Evolutionary conservation across 495 filamentous ascomycete species (phyloP).

Genomic region (Penicillium odoratum): DNA sequence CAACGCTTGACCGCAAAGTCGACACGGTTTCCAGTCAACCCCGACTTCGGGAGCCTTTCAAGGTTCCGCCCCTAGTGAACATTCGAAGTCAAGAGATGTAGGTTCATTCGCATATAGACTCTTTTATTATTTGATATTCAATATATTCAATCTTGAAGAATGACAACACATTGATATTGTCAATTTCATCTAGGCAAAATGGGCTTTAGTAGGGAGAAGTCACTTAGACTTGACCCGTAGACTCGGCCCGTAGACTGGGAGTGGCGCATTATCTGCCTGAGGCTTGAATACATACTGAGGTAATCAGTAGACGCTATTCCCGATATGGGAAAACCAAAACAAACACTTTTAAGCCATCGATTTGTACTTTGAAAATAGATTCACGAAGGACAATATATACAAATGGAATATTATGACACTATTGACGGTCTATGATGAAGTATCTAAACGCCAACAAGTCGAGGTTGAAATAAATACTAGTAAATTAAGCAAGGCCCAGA

Average conservation of each 20-base stretch:
- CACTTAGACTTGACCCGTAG: no score
- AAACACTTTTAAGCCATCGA: constrained; percentile 23
- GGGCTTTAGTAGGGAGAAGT: neutral
- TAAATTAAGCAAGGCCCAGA: constrained; percentile 8
- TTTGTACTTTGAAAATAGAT: neutral
- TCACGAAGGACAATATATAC: neutral
- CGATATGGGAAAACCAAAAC: constrained; percentile 38
- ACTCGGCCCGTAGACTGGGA: no score
- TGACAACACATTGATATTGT: no score
- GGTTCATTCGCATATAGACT: neutral
- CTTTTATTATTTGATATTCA: no score
- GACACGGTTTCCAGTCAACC: constrained; percentile 1
- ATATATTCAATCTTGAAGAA: no score
- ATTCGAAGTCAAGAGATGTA: neutral
- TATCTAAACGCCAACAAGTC: neutral
- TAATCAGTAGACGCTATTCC: constrained; percentile 9
- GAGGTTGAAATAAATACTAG: neutral
- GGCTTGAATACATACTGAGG: constrained; percentile 4
- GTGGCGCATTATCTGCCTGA: constrained; percentile 13
- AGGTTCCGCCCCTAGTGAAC: neutral
- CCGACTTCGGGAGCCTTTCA: neutral
- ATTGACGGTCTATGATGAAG: neutral
- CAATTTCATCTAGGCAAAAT: neutral
- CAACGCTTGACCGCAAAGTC: constrained; percentile 33
- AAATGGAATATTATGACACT: neutral